These are phyloP conservation scores for Pichia nakasei DNA, from an alignment of 805 yeast genomes.

Conservation along the genomic window DNA sequence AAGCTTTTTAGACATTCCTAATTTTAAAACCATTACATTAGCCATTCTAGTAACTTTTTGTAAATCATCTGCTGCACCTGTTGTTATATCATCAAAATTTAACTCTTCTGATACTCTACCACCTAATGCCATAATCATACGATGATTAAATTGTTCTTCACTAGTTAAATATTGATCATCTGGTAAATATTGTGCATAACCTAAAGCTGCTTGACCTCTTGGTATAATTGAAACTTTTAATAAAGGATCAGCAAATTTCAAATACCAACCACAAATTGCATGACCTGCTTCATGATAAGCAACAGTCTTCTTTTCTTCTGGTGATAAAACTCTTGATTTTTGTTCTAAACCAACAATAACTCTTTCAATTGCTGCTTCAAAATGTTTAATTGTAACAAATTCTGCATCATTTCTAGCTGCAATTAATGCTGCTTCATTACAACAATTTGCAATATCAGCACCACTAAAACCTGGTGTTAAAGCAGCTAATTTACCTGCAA, in stretches of 20 bases:
- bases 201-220: slow-evolving; percentile 93
- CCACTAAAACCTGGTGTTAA: slow-evolving; percentile 98
- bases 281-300: slow-evolving; percentile 99
- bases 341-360: slow-evolving; percentile 94
- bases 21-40: slow-evolving; percentile 79
- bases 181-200: slow-evolving; percentile 96
- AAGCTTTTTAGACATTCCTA: slow-evolving; percentile 84
- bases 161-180: slow-evolving; percentile 79
- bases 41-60: slow-evolving; percentile 94
- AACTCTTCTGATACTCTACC: slow-evolving; percentile 96
- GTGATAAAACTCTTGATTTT: slow-evolving; percentile 72
- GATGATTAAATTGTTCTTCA: slow-evolving; percentile 63
- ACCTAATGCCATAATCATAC: slow-evolving; percentile 95
- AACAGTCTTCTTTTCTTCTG: slow-evolving; percentile 81
- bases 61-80: slow-evolving; percentile 96
- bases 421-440: slow-evolving; percentile 94
- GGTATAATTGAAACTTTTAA: slow-evolving; percentile 95
- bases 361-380: slow-evolving; percentile 94
- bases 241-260: slow-evolving; percentile 85
- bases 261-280: slow-evolving; percentile 96
- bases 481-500: slow-evolving; percentile 87
- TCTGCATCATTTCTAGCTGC: slow-evolving; percentile 80
- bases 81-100: slow-evolving; percentile 83
- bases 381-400: slow-evolving; percentile 67
- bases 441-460: slow-evolving; percentile 95